A percentile compares a stretch with the other conserved stretches of the same genome.
Conservation (phyloP, 2,329 filamentous ascomycete genomes). For the Hymenoscyphus albidus region DNA sequence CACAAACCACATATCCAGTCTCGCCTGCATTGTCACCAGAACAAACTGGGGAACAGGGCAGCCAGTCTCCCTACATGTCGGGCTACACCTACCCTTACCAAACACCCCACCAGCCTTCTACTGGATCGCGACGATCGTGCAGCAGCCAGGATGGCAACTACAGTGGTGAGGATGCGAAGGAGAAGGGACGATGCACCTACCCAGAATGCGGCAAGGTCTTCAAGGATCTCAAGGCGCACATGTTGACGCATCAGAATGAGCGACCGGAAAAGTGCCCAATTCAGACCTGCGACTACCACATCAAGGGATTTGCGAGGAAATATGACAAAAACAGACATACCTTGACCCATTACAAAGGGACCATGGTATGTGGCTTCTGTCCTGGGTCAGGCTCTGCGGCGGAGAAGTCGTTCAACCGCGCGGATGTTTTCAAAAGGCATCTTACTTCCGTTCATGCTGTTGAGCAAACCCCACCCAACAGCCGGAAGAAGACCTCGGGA, state of each 20-base stretch:
- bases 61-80: constrained; percentile 33
- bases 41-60: constrained; percentile 29
- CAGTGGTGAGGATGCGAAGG: constrained; percentile 33
- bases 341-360: constrained; percentile 94
- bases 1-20: constrained; percentile 30
- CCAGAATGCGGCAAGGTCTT: constrained; percentile 57
- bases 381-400: constrained; percentile 80
- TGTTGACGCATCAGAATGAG: constrained; percentile 93
- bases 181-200: constrained; percentile 47
- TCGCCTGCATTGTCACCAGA: constrained; percentile 34
- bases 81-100: constrained; percentile 33
- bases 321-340: constrained; percentile 98
- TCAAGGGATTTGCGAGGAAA: constrained; percentile 91
- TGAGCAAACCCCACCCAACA: constrained; percentile 89
- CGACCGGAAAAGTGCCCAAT: constrained; percentile 96
- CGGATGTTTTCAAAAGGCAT: constrained; percentile 96
- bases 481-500: constrained; percentile 61
- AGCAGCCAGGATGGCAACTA: constrained; percentile 32
- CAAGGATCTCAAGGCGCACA: constrained; percentile 75
- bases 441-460: constrained; percentile 89
- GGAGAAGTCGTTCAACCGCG: constrained; percentile 94
- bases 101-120: constrained; percentile 27
- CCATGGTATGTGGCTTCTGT: constrained; percentile 96
- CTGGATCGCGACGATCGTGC: constrained; percentile 30
- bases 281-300: constrained; percentile 85